Evolutionary conservation across 2,329 filamentous ascomycete species (phyloP).

Genomic region (Talaromyces albobiverticillius): DNA sequence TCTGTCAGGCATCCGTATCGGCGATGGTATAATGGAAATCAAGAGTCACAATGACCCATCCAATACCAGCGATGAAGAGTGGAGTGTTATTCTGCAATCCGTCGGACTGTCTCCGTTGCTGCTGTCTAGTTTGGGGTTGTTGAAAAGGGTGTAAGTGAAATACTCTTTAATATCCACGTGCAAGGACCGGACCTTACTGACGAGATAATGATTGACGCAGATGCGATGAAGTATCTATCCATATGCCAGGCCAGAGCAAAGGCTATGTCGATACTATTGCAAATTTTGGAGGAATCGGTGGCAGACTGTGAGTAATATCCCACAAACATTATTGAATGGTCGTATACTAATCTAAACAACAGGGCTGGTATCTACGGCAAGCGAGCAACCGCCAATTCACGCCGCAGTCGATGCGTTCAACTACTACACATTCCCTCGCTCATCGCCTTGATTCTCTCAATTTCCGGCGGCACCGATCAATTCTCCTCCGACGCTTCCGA

Average conservation of each 20-base stretch:
- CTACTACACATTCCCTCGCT: not conserved
- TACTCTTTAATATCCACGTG: not conserved
- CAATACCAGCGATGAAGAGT: not conserved
- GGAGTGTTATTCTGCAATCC: not conserved
- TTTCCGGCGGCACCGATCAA: not conserved
- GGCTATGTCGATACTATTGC: not conserved
- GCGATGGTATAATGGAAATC: not conserved
- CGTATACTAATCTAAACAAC: not conserved
- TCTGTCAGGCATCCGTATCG: not conserved
- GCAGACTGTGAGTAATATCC: not conserved
- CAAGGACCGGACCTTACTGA: not conserved
- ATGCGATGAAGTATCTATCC: not conserved
- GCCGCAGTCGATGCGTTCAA: slow-evolving; percentile 4
- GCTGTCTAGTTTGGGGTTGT: not conserved
- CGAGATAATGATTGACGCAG: not conserved
- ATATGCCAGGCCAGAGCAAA: not conserved
- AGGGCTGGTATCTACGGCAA: not conserved
- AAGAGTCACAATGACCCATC: not conserved
- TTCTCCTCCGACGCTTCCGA: not conserved
- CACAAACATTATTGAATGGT: not conserved
- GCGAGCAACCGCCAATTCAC: not conserved
- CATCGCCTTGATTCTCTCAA: not conserved
- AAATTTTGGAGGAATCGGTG: not conserved
- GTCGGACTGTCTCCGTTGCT: not conserved
- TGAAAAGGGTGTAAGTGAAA: slow-evolving; percentile 4